Percentiles rank a stretch among this genome's conserved stretches.
Conservation (phyloP, 1,284 basidiomycete species). For the Sporisorium sorghi region DNA sequence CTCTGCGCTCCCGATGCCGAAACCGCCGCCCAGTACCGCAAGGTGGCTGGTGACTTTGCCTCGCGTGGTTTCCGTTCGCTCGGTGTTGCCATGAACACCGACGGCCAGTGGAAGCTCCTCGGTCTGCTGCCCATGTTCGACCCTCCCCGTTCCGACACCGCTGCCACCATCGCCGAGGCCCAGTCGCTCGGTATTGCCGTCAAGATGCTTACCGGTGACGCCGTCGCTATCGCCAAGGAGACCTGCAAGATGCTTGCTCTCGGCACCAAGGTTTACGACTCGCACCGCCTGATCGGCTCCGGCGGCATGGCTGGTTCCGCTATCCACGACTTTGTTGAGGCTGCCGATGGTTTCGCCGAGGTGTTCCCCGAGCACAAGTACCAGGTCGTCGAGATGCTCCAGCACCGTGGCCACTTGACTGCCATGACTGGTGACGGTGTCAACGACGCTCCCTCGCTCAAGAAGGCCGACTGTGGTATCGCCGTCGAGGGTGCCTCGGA, state of each 20-base stretch:
- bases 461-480: constrained; percentile 73
- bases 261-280: constrained; percentile 74
- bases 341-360: constrained; percentile 75
- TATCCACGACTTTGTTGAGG: constrained; percentile 74
- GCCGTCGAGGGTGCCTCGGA: constrained; percentile 73
- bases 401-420: constrained; percentile 74
- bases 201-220: constrained; percentile 76
- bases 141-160: constrained; percentile 74
- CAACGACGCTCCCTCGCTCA: constrained; percentile 72
- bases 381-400: constrained; percentile 74
- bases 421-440: constrained; percentile 73
- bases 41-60: constrained; percentile 72
- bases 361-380: constrained; percentile 75
- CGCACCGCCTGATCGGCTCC: constrained; percentile 73
- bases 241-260: constrained; percentile 73
- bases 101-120: constrained; percentile 72
- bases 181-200: constrained; percentile 73
- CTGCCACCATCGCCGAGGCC: constrained; percentile 73
- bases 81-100: constrained; percentile 74
- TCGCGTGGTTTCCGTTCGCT: constrained; percentile 74
- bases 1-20: constrained; percentile 71
- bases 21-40: constrained; percentile 71
- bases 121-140: constrained; percentile 73
- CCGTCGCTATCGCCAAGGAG: constrained; percentile 75
- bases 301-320: constrained; percentile 73